Percentiles rank a stretch among this genome's conserved stretches.
phyloP scores from a whole-genome alignment of 192 early-diverging fungal genomes.

The Paraglomus occultum region DNA sequence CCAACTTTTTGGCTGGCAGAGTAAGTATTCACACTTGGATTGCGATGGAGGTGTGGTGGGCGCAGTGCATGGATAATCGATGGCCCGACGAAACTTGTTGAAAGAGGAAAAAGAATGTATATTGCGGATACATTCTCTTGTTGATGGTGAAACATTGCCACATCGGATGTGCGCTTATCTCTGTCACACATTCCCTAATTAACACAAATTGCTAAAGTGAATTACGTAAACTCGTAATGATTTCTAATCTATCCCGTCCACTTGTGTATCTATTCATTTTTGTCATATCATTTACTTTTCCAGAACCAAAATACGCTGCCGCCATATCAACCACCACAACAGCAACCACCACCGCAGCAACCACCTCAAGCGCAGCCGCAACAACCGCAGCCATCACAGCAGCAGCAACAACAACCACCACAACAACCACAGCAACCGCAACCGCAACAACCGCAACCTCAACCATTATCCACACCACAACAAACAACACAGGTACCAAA shows the following conservation, averaged over 20 bases:
- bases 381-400: neutral
- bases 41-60: neutral
- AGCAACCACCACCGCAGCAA: neutral
- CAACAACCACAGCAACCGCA: neutral
- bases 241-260: neutral
- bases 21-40: neutral
- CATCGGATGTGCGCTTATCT: no score
- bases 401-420: neutral
- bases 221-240: no score
- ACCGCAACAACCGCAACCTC: neutral
- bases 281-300: neutral
- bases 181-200: no score
- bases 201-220: no score
- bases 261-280: neutral
- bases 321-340: conserved; percentile 2
- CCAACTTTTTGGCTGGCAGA: conserved; percentile 52
- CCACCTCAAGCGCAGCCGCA: neutral
- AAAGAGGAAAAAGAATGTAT: no score
- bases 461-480: neutral
- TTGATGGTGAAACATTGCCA: no score
- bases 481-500: no score
- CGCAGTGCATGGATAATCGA: no score
- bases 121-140: no score
- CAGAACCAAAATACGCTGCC: conserved; percentile 10
- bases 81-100: no score